Conservation (phyloP, 2,329 filamentous ascomycete genomes). For the Oidium heveae region DNA sequence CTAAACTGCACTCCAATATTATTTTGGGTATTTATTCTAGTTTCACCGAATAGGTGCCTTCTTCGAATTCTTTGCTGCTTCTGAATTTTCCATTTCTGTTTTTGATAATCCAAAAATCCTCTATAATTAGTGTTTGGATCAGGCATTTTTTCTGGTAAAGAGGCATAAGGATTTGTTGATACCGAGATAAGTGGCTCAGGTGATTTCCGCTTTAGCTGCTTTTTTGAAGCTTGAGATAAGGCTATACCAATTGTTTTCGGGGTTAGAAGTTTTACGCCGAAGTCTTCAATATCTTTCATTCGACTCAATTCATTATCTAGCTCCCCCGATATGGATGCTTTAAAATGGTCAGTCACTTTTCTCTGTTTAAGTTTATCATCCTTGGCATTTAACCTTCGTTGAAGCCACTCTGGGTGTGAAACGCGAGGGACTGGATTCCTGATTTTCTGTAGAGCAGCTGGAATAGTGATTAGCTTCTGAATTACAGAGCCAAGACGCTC, state of each 20-base stretch:
- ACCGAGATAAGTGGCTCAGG: slow-evolving; percentile 36
- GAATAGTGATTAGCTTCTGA: slow-evolving; percentile 96
- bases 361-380: slow-evolving; percentile 97
- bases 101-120: slow-evolving; percentile 79
- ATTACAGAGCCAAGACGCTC: slow-evolving; percentile 93
- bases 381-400: slow-evolving; percentile 77
- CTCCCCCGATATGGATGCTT: slow-evolving; percentile 45
- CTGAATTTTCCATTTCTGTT: slow-evolving; percentile 97
- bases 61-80: slow-evolving; percentile 67
- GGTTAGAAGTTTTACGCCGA: slow-evolving; percentile 41
- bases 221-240: slow-evolving; percentile 23
- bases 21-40: slow-evolving; percentile 36
- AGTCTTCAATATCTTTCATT: slow-evolving; percentile 56
- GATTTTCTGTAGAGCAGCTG: slow-evolving; percentile 83
- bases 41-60: slow-evolving; percentile 81
- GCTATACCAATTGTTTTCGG: slow-evolving; percentile 30
- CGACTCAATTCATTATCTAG: slow-evolving; percentile 38
- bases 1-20: slow-evolving; percentile 52
- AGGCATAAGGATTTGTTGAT: slow-evolving; percentile 52
- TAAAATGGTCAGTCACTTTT: slow-evolving; percentile 88
- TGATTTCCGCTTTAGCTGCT: slow-evolving; percentile 45
- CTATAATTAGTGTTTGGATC: slow-evolving; percentile 65
- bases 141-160: slow-evolving; percentile 63
- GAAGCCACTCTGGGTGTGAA: slow-evolving; percentile 87
- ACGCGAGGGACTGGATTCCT: slow-evolving; percentile 86